A percentile compares a stretch with the other conserved stretches of the same genome.
These are phyloP conservation scores for Cadophora sp. DNA, from an alignment of 2,329 filamentous ascomycete genomes.

Conservation along the genomic window DNA sequence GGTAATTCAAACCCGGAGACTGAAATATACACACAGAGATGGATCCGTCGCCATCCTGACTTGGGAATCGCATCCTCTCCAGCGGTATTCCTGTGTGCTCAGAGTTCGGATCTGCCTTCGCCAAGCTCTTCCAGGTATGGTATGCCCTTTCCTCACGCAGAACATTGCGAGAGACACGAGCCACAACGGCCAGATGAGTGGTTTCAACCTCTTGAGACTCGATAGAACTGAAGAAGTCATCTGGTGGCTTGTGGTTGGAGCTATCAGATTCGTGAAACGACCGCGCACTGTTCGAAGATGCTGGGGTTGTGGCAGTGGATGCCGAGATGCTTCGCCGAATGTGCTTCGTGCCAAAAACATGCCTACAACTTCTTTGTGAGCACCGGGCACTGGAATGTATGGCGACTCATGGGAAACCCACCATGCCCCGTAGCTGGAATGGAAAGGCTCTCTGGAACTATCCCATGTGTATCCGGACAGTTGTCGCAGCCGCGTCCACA, in stretches of 20 bases:
- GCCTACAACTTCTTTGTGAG: conserved; percentile 51
- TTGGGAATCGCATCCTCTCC: conserved; percentile 75
- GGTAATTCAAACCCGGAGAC: conserved; percentile 74
- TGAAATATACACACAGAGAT: conserved; percentile 84
- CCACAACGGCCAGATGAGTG: conserved; percentile 35
- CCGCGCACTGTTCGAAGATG: background rate
- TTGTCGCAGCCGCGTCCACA: conserved; percentile 64
- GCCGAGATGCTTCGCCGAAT: conserved; percentile 17
- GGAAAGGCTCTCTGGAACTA: conserved; percentile 62
- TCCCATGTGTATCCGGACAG: conserved; percentile 81
- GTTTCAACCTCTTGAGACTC: conserved; percentile 12
- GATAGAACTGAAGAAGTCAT: background rate
- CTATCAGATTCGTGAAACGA: background rate
- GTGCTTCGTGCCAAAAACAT: conserved; percentile 65
- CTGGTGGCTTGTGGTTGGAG: background rate
- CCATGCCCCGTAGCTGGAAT: conserved; percentile 89
- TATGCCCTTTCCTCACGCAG: conserved; percentile 87
- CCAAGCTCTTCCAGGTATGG: conserved; percentile 78
- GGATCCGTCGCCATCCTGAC: conserved; percentile 71
- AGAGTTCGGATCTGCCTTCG: conserved; percentile 73
- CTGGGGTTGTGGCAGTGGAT: conserved; percentile 14
- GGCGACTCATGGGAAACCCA: conserved; percentile 44
- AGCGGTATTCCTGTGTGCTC: conserved; percentile 82
- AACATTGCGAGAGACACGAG: conserved; percentile 53
- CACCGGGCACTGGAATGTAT: background rate